Percentiles rank a stretch among this genome's conserved stretches.
These are phyloP conservation scores for Cocos nucifera DNA, from an alignment of 176 grass and related monocot species.

Conservation along the genomic window DNA sequence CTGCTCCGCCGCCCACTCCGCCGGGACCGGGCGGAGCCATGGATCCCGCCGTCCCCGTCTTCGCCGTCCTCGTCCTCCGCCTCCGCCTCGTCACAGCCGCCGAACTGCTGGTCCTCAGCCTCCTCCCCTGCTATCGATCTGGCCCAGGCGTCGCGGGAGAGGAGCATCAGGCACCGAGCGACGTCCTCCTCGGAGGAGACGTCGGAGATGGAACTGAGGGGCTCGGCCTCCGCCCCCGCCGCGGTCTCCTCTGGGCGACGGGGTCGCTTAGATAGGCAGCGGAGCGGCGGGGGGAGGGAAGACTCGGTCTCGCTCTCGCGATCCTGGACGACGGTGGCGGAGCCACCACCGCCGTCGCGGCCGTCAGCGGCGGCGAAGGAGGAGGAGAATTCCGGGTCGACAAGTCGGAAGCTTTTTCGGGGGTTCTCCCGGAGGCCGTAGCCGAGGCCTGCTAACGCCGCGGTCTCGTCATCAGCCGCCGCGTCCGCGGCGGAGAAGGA, in stretches of 20 bases:
- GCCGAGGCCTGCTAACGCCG: background rate
- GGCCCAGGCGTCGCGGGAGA: conserved; percentile 15
- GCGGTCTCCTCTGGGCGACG: background rate
- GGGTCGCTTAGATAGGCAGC: background rate
- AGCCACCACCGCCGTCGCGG: background rate
- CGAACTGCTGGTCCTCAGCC: background rate
- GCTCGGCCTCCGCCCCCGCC: background rate
- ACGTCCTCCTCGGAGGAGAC: background rate
- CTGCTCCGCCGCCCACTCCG: conserved; percentile 28
- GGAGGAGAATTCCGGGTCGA: conserved; percentile 3
- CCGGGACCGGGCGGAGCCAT: background rate
- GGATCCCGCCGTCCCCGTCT: background rate
- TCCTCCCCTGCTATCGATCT: background rate
- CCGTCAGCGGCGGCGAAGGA: background rate
- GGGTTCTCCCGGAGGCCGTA: conserved; percentile 1
- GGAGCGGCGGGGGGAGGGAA: background rate
- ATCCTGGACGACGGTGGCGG: background rate
- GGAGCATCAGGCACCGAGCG: conserved; percentile 12
- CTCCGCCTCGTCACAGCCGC: background rate
- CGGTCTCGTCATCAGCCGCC: too few relatives aligned
- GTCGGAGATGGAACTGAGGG: conserved; percentile 10
- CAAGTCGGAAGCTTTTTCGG: background rate
- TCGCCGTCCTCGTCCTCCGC: too few relatives aligned
- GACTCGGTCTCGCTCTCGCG: conserved; percentile 7
- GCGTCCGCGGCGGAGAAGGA: background rate